Evolutionary conservation across 1,284 basidiomycete genomes (phyloP).

Genomic region (Tausonia pullulans): DNA sequence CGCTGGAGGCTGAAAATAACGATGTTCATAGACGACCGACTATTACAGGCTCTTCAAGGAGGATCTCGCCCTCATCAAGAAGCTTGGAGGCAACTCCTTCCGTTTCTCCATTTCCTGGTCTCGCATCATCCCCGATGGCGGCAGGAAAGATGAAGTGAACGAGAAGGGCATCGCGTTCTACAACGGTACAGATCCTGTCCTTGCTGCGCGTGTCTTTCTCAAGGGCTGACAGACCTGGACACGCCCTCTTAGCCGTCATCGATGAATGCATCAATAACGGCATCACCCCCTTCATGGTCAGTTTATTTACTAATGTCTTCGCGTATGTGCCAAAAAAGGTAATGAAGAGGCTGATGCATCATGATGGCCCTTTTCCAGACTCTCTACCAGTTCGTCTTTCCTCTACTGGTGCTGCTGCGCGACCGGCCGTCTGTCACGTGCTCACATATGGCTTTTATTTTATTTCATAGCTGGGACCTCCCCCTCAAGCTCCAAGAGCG

Average conservation of each 20-base stretch:
- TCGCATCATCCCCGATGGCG: constrained; percentile 55
- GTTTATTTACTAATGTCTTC: background rate
- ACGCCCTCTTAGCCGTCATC: constrained; percentile 38
- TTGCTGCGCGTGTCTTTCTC: no score
- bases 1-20: no score
- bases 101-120: constrained; percentile 68
- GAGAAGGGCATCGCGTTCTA: constrained; percentile 56
- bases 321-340: no score
- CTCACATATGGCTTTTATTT: background rate
- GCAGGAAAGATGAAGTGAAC: constrained; percentile 59
- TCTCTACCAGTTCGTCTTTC: constrained; percentile 44
- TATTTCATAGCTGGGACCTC: constrained; percentile 48
- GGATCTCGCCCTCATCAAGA: constrained; percentile 52
- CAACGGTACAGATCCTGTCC: constrained; percentile 28
- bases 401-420: no score
- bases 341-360: no score
- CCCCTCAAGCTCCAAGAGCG: constrained; percentile 56
- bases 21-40: constrained; percentile 45
- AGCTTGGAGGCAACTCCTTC: constrained; percentile 48
- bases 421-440: background rate
- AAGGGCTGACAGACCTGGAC: no score
- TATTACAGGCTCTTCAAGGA: constrained; percentile 57
- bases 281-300: constrained; percentile 22
- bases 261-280: constrained; percentile 51
- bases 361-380: constrained; percentile 38